phyloP scores from a whole-genome alignment of 805 yeast genomes.

The Naumovozyma castellii region DNA sequence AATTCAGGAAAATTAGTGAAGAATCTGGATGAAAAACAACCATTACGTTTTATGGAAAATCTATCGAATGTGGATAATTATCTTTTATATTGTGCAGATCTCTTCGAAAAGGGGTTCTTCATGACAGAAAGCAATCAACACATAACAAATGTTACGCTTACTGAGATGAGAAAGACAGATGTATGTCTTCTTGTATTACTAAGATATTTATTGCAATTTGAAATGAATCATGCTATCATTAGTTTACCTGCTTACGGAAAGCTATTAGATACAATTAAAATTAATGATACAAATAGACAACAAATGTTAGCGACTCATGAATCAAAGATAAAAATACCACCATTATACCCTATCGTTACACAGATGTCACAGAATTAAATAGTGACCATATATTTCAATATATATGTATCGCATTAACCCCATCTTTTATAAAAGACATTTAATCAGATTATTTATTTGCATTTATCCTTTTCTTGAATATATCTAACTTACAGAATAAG shows the following conservation, averaged over 20 bases:
- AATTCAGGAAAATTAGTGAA: not conserved
- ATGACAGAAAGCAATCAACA: constrained; percentile 3
- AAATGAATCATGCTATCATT: not conserved
- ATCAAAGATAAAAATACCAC: not conserved
- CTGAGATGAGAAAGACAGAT: constrained; percentile 5
- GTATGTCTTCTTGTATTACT: constrained; percentile 6
- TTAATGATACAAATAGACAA: not conserved
- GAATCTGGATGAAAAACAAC: not conserved
- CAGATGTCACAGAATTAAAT: too few relatives aligned
- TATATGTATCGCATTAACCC: too few relatives aligned
- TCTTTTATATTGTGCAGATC: not conserved
- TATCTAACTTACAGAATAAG: too few relatives aligned
- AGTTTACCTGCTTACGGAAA: not conserved
- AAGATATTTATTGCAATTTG: constrained; percentile 3
- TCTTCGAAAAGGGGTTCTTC: not conserved
- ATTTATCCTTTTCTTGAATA: too few relatives aligned
- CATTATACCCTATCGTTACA: not conserved
- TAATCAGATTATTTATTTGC: too few relatives aligned
- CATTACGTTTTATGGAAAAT: constrained; percentile 5
- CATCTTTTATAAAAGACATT: too few relatives aligned
- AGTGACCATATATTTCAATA: too few relatives aligned
- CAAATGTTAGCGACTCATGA: not conserved
- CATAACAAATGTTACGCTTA: constrained; percentile 3
- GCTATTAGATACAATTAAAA: not conserved
- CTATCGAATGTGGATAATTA: constrained; percentile 4